Conservation (phyloP, 805 yeast genomes). For the Nakazawaea holstii region DNA sequence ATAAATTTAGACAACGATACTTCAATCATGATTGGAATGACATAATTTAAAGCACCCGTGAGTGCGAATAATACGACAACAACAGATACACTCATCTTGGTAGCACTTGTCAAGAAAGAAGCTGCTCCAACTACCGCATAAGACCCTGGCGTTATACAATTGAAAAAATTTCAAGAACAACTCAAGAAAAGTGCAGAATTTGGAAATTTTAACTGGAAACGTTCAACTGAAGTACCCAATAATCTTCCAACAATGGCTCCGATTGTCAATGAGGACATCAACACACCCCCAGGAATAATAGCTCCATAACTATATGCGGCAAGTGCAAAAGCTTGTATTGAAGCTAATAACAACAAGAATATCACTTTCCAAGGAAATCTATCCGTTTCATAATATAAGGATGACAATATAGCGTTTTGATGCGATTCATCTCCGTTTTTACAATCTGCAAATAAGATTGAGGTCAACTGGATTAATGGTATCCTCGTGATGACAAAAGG, state of each 20-base stretch:
- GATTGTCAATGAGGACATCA: constrained; percentile 59
- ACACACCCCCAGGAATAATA: constrained; percentile 61
- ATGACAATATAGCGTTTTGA: constrained; percentile 3
- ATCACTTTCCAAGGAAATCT: constrained; percentile 30
- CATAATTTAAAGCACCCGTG: constrained; percentile 82
- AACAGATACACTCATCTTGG: constrained; percentile 73
- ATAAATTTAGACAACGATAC: constrained; percentile 71
- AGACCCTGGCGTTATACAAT: constrained; percentile 77
- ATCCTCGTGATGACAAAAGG: constrained; percentile 48
- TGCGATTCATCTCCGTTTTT: constrained; percentile 8
- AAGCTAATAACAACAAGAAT: constrained; percentile 29
- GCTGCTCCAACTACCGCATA: constrained; percentile 90
- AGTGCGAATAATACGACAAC: constrained; percentile 80
- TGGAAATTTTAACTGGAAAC: constrained; percentile 34
- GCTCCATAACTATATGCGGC: constrained; percentile 68
- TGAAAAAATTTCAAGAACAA: constrained; percentile 32
- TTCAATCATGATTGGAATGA: constrained; percentile 79
- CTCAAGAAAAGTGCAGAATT: constrained; percentile 30
- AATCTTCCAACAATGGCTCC: constrained; percentile 59
- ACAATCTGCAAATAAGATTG: constrained; percentile 70
- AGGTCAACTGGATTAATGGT: constrained; percentile 51
- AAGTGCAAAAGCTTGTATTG: constrained; percentile 49
- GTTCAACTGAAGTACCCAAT: constrained; percentile 46
- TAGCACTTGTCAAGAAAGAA: constrained; percentile 72
- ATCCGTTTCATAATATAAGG: constrained; percentile 20